A percentile compares a stretch with the other conserved stretches of the same genome.
These are phyloP conservation scores for Aegilops tauschii DNA, from an alignment of 176 grass and related monocot genomes.

Conservation along the genomic window DNA sequence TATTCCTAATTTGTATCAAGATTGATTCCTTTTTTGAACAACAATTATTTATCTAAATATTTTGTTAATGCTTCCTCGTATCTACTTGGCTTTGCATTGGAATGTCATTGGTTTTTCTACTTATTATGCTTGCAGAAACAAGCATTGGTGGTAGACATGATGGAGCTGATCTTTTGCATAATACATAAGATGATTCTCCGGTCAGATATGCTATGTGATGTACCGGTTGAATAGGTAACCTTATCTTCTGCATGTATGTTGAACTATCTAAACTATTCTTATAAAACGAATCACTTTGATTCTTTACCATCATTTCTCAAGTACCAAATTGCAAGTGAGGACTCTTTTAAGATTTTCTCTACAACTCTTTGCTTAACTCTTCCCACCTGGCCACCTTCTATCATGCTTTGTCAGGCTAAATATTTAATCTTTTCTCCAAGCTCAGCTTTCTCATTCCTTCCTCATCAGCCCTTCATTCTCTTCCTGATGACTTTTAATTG, in stretches of 20 bases:
- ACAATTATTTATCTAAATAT: too few relatives aligned
- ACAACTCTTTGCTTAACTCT: neutral
- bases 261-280: neutral
- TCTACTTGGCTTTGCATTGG: neutral
- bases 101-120: neutral
- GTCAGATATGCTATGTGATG: neutral
- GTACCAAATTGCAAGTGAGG: neutral
- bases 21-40: too few relatives aligned
- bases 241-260: neutral
- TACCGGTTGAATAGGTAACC: neutral
- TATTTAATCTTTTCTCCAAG: neutral
- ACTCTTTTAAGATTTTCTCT: neutral
- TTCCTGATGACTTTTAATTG: neutral
- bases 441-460: neutral
- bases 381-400: neutral
- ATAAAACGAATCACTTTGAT: neutral
- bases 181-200: neutral
- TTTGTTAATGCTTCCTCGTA: neutral
- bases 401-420: neutral
- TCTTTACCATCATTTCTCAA: neutral
- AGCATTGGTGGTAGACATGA: neutral
- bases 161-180: neutral
- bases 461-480: neutral
- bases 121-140: neutral
- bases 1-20: too few relatives aligned